phyloP scores from a whole-genome alignment of 2,329 filamentous ascomycete genomes.

The Alternaria rosae region DNA sequence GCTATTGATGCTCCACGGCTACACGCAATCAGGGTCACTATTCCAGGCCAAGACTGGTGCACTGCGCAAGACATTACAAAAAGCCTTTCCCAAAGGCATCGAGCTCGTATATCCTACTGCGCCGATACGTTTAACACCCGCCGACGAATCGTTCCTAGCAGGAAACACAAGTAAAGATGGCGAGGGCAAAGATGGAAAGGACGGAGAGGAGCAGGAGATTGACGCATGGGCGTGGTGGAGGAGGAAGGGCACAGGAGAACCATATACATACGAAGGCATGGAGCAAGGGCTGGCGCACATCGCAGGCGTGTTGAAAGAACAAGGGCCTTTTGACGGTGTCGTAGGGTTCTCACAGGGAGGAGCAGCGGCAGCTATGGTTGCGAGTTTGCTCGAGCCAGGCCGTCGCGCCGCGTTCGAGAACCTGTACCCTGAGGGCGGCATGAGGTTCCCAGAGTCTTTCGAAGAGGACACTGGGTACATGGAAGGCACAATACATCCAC shows the following conservation, averaged over 20 bases:
- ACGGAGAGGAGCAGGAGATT: conserved; percentile 59
- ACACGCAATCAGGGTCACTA: conserved; percentile 84
- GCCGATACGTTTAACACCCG: conserved; percentile 51
- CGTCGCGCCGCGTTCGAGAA: conserved; percentile 59
- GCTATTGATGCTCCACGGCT: conserved; percentile 69
- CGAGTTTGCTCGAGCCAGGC: conserved; percentile 71
- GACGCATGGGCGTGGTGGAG: conserved; percentile 89
- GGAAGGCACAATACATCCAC: conserved; percentile 56
- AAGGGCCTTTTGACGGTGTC: conserved; percentile 49
- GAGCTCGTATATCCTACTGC: conserved; percentile 58
- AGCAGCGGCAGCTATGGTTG: conserved; percentile 74
- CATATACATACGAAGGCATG: conserved; percentile 69
- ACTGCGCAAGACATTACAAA: conserved; percentile 79
- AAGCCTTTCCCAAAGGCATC: conserved; percentile 69
- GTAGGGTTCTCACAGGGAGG: conserved; percentile 49
- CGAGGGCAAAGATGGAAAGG: conserved; percentile 34
- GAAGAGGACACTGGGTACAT: conserved; percentile 28
- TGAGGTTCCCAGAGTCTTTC: conserved; percentile 61
- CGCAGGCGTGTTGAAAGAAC: conserved; percentile 52
- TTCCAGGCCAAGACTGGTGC: conserved; percentile 91
- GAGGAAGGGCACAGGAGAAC: conserved; percentile 63
- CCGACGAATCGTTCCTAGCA: conserved; percentile 63
- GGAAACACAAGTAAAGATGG: conserved; percentile 20
- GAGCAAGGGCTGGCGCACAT: conserved; percentile 71
- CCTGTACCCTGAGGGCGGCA: conserved; percentile 50